Evolutionary conservation across 192 early-diverging fungal genomes (phyloP).

Genomic region (Mortierella antarctica): DNA sequence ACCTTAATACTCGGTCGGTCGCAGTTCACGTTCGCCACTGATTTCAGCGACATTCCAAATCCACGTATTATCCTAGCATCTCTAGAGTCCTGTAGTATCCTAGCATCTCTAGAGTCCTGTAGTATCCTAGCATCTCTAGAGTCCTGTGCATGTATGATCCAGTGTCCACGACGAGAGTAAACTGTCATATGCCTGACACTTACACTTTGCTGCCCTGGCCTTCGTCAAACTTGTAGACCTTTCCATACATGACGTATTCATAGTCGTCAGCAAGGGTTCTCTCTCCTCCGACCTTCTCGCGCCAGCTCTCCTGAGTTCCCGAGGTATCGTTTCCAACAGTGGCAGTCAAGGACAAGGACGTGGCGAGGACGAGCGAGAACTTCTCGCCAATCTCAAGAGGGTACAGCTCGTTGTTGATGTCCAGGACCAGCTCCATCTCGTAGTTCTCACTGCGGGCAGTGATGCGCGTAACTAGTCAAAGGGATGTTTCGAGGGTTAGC

Average conservation of each 20-base stretch:
- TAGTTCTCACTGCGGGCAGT: constrained; percentile 83
- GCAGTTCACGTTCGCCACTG: too few species aligned
- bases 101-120: too few species aligned
- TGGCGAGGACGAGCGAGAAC: constrained; percentile 84
- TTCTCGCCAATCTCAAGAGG: constrained; percentile 87
- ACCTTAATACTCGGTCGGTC: too few species aligned
- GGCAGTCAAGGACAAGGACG: constrained; percentile 75
- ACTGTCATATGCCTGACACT: constrained; percentile 6
- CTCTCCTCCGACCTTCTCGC: constrained; percentile 72
- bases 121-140: not conserved
- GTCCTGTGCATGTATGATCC: too few species aligned
- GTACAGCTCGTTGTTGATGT: constrained; percentile 97
- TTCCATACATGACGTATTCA: constrained; percentile 99
- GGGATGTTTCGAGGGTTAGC: not conserved
- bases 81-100: too few species aligned
- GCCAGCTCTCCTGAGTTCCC: constrained; percentile 74
- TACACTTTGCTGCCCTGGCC: constrained; percentile 77
- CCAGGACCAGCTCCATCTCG: constrained; percentile 91
- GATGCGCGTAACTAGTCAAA: constrained; percentile 84
- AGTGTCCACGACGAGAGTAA: not conserved
- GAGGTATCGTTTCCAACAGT: constrained; percentile 60
- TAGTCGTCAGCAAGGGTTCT: constrained; percentile 91
- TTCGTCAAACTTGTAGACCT: constrained; percentile 96
- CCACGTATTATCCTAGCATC: too few species aligned
- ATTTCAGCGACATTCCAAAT: too few species aligned